Evolutionary conservation across 106 monocot species (phyloP), one percentile per base, ranked within the genome.

Genomic region (Apostasia ramifera): DNA sequence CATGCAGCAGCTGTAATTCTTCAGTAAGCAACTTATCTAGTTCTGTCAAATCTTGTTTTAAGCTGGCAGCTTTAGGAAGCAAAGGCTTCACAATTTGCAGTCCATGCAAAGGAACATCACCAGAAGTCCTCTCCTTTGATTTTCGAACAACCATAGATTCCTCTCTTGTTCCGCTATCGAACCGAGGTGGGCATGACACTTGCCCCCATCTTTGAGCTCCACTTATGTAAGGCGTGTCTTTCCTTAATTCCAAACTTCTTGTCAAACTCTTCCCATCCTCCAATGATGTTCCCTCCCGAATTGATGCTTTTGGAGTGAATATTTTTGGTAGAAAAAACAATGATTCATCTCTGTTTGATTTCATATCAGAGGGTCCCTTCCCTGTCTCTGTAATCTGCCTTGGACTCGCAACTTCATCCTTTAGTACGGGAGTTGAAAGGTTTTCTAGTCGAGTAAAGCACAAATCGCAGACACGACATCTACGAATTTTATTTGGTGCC

Each of bases 181-280:
- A 86, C 56, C 73, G 77, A 61, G 11, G 46, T 2, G 94, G 94
- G 75, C 94, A 79, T 41, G 89, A 59, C n/a, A 90, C 90, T 53
- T 83, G 81, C 12, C 94, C 94, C 90, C 90, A 94, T 79, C 80
- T 87, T 53, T 81, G 75, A 47, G 40, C 41, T 56, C 26, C 53
- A 53, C 70, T 63, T 11, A 26, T 26, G 26, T 26, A 26, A 26
- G 26, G 26, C 26, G 26, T 26, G 26, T 26, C 26, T 26, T 26
- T 26, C 26, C 26, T 26, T 26, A 26, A 26, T 26, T 63, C 63
- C 44, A 42, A 49, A 41, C 58, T 76, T 59, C 75, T 70, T 39
- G 12, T 66, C 8, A 50, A 38, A 44, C 38, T 42, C 44, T 70
- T 70, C 13, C 72, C 76, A 53, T 73, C 70, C 68, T 54, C 44